Evolutionary conservation across 441 rosid genomes (phyloP).

Genomic region (Breynia disticha): DNA sequence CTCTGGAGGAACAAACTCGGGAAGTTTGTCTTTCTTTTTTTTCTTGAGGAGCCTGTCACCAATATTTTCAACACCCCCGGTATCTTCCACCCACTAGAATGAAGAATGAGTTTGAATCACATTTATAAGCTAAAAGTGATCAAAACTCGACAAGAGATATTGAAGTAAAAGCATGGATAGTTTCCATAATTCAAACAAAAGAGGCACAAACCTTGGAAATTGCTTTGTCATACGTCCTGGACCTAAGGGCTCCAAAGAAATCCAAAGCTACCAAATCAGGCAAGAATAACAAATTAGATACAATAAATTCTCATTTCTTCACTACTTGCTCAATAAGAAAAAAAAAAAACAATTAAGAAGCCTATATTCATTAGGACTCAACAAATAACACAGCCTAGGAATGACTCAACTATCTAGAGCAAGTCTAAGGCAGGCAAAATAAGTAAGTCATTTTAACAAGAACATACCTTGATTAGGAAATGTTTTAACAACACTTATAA

Average conservation of each 20-base stretch:
- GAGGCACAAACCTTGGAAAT: conserved; percentile 53
- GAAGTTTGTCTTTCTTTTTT: conserved; percentile 51
- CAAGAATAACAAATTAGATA: conserved; percentile 7
- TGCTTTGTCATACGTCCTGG: conserved; percentile 78
- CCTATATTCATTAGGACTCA: too few species aligned
- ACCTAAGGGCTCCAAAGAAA: conserved; percentile 91
- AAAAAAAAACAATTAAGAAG: too few species aligned
- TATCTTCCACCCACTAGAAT: conserved; percentile 79
- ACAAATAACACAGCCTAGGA: too few species aligned
- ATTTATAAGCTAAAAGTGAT: background rate
- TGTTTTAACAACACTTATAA: conserved; percentile 49
- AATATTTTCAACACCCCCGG: conserved; percentile 70
- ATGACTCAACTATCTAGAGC: too few species aligned
- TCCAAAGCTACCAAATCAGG: conserved; percentile 57
- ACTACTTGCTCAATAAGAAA: background rate
- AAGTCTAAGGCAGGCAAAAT: background rate
- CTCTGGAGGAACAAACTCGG: conserved; percentile 69
- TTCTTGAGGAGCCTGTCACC: conserved; percentile 55
- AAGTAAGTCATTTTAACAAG: background rate
- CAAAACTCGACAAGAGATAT: background rate
- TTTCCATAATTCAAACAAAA: background rate
- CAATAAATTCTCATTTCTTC: background rate
- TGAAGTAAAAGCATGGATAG: background rate
- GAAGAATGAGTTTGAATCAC: conserved; percentile 9
- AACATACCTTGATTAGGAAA: conserved; percentile 94